Evolutionary conservation across 331 rosid genomes (phyloP).

Genomic region (Malus hybrid): DNA sequence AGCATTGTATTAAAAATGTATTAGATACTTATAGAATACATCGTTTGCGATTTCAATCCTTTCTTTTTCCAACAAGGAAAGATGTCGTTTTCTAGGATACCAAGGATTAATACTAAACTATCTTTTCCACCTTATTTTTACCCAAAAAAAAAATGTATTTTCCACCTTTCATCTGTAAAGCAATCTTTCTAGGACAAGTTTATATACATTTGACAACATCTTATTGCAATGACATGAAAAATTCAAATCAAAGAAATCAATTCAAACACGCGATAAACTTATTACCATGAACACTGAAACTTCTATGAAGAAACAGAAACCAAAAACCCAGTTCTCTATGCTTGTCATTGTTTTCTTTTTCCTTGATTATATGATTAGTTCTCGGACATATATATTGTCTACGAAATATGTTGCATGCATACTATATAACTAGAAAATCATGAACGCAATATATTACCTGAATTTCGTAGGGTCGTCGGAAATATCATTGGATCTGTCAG

Average conservation of each 20-base stretch:
- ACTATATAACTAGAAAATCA: not conserved
- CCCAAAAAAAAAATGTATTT: too few relatives aligned
- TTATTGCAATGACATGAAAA: not conserved
- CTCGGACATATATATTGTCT: not conserved
- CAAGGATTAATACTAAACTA: constrained; percentile 13
- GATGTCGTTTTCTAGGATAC: constrained; percentile 38
- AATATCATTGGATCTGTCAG: constrained; percentile 40
- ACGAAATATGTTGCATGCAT: not conserved
- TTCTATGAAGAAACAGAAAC: not conserved
- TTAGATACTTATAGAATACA: not conserved
- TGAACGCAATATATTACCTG: constrained; percentile 31
- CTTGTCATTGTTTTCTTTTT: not conserved
- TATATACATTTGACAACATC: not conserved
- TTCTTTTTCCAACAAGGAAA: constrained; percentile 21
- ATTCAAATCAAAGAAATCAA: not conserved
- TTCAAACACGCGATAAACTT: constrained; percentile 18
- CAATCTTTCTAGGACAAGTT: constrained; percentile 6
- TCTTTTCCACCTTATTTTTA: not conserved
- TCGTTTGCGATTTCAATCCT: not conserved
- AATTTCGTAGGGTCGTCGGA: constrained; percentile 54
- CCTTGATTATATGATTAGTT: not conserved
- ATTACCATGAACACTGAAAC: constrained; percentile 8
- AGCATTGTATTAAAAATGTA: not conserved
- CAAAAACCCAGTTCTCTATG: not conserved
- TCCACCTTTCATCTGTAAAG: not conserved